phyloP scores from a whole-genome alignment of 2,329 filamentous ascomycete species.

The Colletotrichum sojae region DNA sequence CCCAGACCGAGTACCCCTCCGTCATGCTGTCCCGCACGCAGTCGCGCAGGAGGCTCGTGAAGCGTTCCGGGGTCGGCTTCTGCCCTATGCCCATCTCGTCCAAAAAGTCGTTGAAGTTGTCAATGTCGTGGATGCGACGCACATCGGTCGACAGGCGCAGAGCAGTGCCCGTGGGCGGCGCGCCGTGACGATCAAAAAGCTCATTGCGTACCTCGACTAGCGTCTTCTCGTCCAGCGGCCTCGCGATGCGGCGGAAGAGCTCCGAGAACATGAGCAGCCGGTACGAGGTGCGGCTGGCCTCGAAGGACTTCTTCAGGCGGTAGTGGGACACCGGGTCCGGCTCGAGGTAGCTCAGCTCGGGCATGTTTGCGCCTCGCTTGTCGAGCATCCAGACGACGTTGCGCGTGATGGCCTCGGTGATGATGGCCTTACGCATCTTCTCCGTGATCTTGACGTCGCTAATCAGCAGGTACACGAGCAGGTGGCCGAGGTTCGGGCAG shows the following conservation, averaged over 20 bases:
- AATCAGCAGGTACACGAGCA: constrained; percentile 63
- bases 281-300: constrained; percentile 62
- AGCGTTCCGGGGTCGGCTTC: constrained; percentile 43
- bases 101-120: constrained; percentile 59
- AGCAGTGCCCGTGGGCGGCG: constrained; percentile 58
- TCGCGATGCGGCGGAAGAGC: constrained; percentile 61
- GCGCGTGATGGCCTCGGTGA: constrained; percentile 63
- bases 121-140: constrained; percentile 57
- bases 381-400: constrained; percentile 68
- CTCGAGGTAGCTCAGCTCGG: constrained; percentile 64
- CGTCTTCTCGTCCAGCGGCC: constrained; percentile 51
- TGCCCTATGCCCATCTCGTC: constrained; percentile 56
- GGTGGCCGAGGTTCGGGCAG: constrained; percentile 63
- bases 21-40: constrained; percentile 52
- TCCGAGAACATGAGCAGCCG: constrained; percentile 67
- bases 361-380: constrained; percentile 49
- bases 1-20: constrained; percentile 49
- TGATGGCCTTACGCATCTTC: constrained; percentile 56
- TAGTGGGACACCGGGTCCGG: constrained; percentile 57
- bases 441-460: constrained; percentile 58
- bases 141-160: constrained; percentile 57
- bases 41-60: constrained; percentile 52
- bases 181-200: constrained; percentile 62
- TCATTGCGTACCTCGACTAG: constrained; percentile 58
- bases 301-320: constrained; percentile 62